Conservation (phyloP, 2,329 filamentous ascomycete genomes). For the Berkeleyomyces basicola region DNA sequence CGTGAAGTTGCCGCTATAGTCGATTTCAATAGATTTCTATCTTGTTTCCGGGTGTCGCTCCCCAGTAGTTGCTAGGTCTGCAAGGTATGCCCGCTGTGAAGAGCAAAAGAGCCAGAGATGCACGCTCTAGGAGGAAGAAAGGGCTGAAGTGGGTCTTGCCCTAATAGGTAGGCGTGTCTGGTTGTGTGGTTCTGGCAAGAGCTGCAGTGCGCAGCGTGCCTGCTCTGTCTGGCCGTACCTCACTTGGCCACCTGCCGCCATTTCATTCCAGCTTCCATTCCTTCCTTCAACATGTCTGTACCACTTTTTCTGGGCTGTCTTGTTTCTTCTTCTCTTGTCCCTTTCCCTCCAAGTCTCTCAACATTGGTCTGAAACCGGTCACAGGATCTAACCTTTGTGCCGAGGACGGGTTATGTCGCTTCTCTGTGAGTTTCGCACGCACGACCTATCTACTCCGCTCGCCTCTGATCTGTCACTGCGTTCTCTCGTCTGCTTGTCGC, state of each 20-base stretch:
- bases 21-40: not conserved
- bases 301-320: not conserved
- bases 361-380: not conserved
- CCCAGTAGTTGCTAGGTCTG: no score
- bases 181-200: no score
- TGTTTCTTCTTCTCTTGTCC: slow-evolving; percentile 2
- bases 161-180: no score
- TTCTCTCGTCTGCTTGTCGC: no score
- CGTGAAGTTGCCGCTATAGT: not conserved
- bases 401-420: no score
- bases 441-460: not conserved
- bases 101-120: no score
- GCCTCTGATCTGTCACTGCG: no score
- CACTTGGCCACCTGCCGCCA: not conserved
- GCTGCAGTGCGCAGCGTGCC: not conserved
- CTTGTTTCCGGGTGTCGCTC: not conserved
- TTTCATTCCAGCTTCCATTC: no score
- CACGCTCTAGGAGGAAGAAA: no score
- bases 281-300: not conserved
- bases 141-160: no score
- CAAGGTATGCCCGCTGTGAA: no score
- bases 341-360: slow-evolving; percentile 1
- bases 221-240: not conserved
- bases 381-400: not conserved
- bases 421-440: no score